Base-by-base conservation (phyloP, 257 asterid species). In the Petrea volubilis region DNA sequence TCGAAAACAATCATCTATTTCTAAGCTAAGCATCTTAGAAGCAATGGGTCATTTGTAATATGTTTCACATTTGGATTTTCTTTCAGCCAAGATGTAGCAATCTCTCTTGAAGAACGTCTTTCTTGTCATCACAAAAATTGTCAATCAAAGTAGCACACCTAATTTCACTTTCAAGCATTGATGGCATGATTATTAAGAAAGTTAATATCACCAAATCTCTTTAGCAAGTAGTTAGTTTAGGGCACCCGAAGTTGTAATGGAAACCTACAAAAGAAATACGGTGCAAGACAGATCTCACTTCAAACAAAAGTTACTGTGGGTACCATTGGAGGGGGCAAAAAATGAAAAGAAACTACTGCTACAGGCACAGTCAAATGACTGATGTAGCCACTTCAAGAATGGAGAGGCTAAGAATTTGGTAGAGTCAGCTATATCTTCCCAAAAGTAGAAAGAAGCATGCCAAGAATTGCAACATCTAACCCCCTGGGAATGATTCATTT, bases 11-110 rank as follows among this genome's bases (percentile, higher is more conserved):
- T 17, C 71, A 61, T 68, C 38, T 64, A 51, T 7, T 72, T 66
- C 58, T 15, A 56, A 78, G 64, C 64, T 27, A 68, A 57, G 70
- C 69, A 68, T 68, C 64, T 68, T 66, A 57, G 34, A 74, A 25
- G 79, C 73, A 50, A 57, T 24, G 63, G 25, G 55, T 36, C 65
- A 63, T 55, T 68, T 61, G 51, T 46, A 67, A 59, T 38, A 20
- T 33, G 33, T 7, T 46, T 58, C 74, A 36, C 49, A 70, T 63
- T 53, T 55, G 33, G 70, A 47, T 49, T 74, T 59, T 70, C 74
- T 74, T 79, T 70, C 57, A 74, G 77, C 83, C 77, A 78, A n/a
- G 74, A 68, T 27, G 68, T 74, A 68, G 55, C 66, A 28, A 59
- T 58, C 47, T 70, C 64, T 24, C 74, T 20, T 12, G 66, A 52